phyloP scores from a whole-genome alignment of 129 eudicot genomes.

The Artemisia annua region DNA sequence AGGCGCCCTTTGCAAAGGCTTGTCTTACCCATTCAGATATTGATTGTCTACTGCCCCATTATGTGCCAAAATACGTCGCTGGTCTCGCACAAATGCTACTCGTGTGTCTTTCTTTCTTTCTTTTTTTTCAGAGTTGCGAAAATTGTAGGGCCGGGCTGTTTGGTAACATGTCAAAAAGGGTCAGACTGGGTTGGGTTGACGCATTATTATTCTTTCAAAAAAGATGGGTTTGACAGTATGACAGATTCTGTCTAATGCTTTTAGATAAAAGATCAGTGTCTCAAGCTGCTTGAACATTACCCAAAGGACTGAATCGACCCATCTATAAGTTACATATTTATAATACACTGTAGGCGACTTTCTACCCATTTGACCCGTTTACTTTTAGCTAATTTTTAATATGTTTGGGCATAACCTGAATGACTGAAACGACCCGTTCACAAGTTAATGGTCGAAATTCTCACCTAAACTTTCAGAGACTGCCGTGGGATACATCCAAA shows the following conservation, averaged over 20 bases:
- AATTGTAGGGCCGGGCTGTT: background rate
- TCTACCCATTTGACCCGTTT: background rate
- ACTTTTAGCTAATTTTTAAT: too few species aligned
- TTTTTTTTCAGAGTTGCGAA: background rate
- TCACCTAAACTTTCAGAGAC: too few species aligned
- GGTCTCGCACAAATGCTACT: background rate
- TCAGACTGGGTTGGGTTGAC: background rate
- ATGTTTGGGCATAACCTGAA: background rate
- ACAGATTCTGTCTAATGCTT: too few species aligned
- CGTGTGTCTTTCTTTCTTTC: background rate
- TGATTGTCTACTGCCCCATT: constrained; percentile 87
- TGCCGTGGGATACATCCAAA: background rate
- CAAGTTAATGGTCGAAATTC: background rate
- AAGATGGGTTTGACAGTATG: too few species aligned
- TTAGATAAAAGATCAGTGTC: background rate
- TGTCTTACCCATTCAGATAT: constrained; percentile 63
- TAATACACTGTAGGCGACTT: background rate
- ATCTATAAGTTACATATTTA: too few species aligned
- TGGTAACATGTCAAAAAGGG: background rate
- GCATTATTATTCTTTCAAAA: too few species aligned
- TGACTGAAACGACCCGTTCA: background rate
- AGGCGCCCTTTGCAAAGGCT: constrained; percentile 68
- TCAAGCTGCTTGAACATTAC: background rate
- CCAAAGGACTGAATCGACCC: too few species aligned
- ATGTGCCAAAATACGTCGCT: constrained; percentile 1